phyloP scores from a whole-genome alignment of 306 rosid genomes.

The Dalbergia cultrata region DNA sequence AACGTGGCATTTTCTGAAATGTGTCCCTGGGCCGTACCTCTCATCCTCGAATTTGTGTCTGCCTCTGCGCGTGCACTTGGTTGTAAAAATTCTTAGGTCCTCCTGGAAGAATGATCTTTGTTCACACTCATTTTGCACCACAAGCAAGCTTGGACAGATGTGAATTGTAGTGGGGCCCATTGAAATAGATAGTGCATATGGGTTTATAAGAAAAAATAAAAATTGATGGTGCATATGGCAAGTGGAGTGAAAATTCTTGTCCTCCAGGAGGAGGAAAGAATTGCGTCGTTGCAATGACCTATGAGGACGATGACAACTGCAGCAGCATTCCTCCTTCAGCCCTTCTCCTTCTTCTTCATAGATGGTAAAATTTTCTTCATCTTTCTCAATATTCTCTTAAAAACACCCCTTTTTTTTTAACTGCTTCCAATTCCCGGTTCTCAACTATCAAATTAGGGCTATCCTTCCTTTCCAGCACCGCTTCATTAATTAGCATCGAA shows the following conservation, averaged over 20 bases:
- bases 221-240: no score
- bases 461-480: neutral
- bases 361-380: constrained; percentile 31
- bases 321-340: neutral
- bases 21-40: neutral
- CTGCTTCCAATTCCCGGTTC: neutral
- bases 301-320: neutral
- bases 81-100: no score
- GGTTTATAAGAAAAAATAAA: no score
- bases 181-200: no score
- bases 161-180: no score
- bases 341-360: neutral
- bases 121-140: no score
- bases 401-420: neutral
- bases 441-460: constrained; percentile 32
- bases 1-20: neutral
- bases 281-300: neutral
- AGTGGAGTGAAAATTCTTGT: no score
- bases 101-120: no score
- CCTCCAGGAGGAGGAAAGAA: no score
- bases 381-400: neutral
- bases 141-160: no score
- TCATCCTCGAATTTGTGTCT: neutral
- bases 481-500: neutral
- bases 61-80: neutral